Evolutionary conservation across 192 early-diverging fungal species (phyloP), one percentile per base, ranked within the genome.

Genomic region (Coemansia aciculifera): DNA sequence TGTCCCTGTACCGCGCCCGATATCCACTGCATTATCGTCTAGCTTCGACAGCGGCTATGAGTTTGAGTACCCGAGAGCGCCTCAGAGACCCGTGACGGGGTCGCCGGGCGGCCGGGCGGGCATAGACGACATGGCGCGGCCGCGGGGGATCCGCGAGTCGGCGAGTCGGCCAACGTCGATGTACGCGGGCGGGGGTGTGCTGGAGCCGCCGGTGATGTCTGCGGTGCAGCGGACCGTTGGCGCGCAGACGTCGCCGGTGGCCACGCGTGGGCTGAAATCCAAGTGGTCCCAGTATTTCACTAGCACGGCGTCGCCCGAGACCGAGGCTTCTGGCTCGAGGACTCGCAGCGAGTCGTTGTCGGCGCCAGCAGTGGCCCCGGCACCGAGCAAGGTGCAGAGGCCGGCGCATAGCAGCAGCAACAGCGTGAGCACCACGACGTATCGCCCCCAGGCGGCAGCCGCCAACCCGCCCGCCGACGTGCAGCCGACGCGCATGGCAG

Each of bases 271-370:
- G 49, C 52, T 79, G 10, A 64, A 59, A 51, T 73, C 78, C 12
- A 74, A 73, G 59, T 81, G 79, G 79, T 74, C 79, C 44, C 79
- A 81, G 68, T 81, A 81, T 59, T 81, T 81, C 36, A 76, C 79
- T 38, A 75, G 73, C 59, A 70, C 46, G 23, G 70, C 36, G 3
- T n/a, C 12, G 7, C 36, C 66, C 11, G 46, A 23, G 10, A 39
- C 31, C 15, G 54, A 3, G 24, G 15, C 29, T 29, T 5, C 15
- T 29, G 52, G 27, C 12, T 13, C 29, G 4, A 52, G 77, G 3
- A 64, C 15, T 13, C 71, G 77, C 27, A 79, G 77, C 42, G 77
- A 74, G 65, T 73, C 77, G 32, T 34, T 71, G 61, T 36, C 59
- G 2, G 29, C 65, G 39, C 43, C n/a, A 29, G 63, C 57, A 17